Conservation (phyloP, 1,284 basidiomycete genomes). For the Phylloporus sp. region DNA sequence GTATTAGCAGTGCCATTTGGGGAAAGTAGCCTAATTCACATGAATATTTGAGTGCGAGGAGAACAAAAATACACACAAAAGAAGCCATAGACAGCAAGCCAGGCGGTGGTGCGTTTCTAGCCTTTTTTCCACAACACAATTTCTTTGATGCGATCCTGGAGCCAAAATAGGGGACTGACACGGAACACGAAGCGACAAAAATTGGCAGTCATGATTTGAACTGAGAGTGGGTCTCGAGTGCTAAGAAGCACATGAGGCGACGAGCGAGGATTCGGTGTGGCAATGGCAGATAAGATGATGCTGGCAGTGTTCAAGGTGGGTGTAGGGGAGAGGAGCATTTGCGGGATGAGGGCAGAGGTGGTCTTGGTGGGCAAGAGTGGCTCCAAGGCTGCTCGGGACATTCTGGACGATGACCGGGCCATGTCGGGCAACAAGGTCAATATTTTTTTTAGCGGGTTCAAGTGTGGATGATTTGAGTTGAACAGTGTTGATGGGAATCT, state of each 20-base stretch:
- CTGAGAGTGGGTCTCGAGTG: conserved; percentile 65
- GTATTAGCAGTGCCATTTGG: conserved; percentile 63
- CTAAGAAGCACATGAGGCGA: conserved; percentile 41
- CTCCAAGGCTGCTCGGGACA: no score
- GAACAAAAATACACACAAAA: conserved; percentile 54
- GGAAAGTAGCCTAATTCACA: conserved; percentile 64
- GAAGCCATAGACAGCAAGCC: conserved; percentile 71
- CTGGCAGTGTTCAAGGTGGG: conserved; percentile 8
- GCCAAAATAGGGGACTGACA: conserved; percentile 74
- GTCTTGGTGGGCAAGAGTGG: conserved; percentile 24
- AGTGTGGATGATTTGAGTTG: conserved; percentile 42
- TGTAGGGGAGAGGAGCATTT: conserved; percentile 31
- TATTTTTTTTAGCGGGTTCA: conserved; percentile 47
- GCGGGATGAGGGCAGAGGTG: conserved; percentile 32
- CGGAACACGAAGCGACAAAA: conserved; percentile 73
- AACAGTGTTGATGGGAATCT: conserved; percentile 51
- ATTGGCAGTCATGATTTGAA: conserved; percentile 72
- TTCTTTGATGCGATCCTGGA: conserved; percentile 78
- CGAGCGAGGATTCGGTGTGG: conserved; percentile 27
- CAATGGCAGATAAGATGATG: conserved; percentile 21
- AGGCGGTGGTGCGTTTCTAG: conserved; percentile 64
- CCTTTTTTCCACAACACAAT: conserved; percentile 73
- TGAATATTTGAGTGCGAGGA: background rate
- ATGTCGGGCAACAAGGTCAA: conserved; percentile 51
- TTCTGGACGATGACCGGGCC: conserved; percentile 3